phyloP scores from a whole-genome alignment of 805 yeast genomes.

The Wickerhamiella lipophila region DNA sequence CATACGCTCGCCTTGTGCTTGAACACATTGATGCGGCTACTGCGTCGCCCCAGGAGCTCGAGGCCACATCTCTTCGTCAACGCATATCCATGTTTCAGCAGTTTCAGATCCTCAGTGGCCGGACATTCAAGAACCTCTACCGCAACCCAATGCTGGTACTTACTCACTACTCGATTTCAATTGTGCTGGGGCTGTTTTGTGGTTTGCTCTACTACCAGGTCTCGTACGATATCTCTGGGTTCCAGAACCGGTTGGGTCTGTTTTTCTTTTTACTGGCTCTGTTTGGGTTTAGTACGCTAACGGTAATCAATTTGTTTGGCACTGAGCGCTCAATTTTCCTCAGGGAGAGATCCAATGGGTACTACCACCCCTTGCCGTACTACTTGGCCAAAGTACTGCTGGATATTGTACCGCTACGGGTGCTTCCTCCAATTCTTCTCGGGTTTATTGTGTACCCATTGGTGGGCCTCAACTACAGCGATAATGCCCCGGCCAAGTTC shows the following conservation, averaged over 20 bases:
- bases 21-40: constrained; percentile 19
- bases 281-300: constrained; percentile 87
- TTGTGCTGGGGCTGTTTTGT: constrained; percentile 68
- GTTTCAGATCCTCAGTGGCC: constrained; percentile 57
- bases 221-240: constrained; percentile 83
- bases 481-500: constrained; percentile 59
- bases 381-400: constrained; percentile 74
- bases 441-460: constrained; percentile 76
- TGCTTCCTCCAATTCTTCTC: constrained; percentile 81
- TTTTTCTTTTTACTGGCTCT: constrained; percentile 83
- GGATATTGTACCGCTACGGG: constrained; percentile 83
- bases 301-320: constrained; percentile 82
- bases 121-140: constrained; percentile 86
- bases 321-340: constrained; percentile 79
- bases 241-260: constrained; percentile 87
- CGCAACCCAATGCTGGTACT: constrained; percentile 82
- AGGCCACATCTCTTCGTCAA: constrained; percentile 22
- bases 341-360: constrained; percentile 88
- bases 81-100: constrained; percentile 55
- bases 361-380: constrained; percentile 78
- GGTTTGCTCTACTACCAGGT: constrained; percentile 77
- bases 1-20: constrained; percentile 18
- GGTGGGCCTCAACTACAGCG: constrained; percentile 73
- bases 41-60: not conserved
- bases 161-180: constrained; percentile 69